These are phyloP conservation scores for Diplocarpon rosae DNA, from an alignment of 2,329 filamentous ascomycete genomes.

Conservation along the genomic window DNA sequence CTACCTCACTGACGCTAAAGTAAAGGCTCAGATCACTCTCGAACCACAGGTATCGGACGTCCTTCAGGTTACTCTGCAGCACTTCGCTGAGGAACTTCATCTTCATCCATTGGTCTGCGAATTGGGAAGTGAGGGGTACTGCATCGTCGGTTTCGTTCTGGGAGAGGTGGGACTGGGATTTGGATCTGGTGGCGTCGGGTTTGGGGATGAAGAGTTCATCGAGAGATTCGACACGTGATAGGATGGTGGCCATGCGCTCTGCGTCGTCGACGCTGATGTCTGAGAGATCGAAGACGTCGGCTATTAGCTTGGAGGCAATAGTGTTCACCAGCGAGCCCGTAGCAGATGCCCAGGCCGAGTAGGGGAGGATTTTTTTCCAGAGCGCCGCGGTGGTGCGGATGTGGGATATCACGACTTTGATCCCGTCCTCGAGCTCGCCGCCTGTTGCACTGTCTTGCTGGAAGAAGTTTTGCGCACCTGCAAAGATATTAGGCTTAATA, in stretches of 20 bases:
- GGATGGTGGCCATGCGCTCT: conserved; percentile 48
- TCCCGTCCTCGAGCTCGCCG: conserved; percentile 38
- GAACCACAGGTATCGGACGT: conserved; percentile 52
- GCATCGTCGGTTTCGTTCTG: background rate
- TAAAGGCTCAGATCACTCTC: conserved; percentile 56
- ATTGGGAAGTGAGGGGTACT: conserved; percentile 46
- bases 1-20: conserved; percentile 48
- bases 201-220: conserved; percentile 48
- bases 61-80: conserved; percentile 54
- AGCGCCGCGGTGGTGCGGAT: conserved; percentile 42
- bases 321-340: conserved; percentile 49
- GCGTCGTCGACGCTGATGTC: conserved; percentile 54
- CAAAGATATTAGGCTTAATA: conserved; percentile 1
- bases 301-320: conserved; percentile 48
- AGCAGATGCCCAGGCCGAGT: conserved; percentile 52
- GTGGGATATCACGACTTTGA: conserved; percentile 42
- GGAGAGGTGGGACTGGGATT: background rate
- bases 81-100: conserved; percentile 55
- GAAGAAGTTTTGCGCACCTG: conserved; percentile 46
- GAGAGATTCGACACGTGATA: conserved; percentile 44
- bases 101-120: conserved; percentile 50
- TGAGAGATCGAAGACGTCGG: conserved; percentile 49
- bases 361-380: conserved; percentile 48
- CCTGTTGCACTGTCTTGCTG: conserved; percentile 34
- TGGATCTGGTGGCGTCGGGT: conserved; percentile 11